Evolutionary conservation across 2,329 filamentous ascomycete genomes (phyloP), one percentile per base, ranked within the genome.

Genomic region (Xylariaceae sp.): DNA sequence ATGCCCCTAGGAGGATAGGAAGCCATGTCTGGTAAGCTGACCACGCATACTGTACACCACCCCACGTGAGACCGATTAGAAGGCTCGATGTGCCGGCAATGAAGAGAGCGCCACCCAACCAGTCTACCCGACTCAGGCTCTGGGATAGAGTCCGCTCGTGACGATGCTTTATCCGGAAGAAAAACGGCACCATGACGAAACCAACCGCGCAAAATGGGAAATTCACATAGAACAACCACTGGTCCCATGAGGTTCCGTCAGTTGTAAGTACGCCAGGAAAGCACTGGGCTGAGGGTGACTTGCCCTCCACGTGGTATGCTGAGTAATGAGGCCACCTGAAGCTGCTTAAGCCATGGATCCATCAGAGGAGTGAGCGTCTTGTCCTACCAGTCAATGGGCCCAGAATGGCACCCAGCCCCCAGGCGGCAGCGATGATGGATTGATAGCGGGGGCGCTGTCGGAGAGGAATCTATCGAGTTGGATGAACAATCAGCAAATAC

Each of bases 21-120:
- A 33, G 19, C 27, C 33, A 31, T 19, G 31, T 39, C 47, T 39
- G 52, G 58, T 60, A 57, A 55, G 59, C 46, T 60, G 61, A 34
- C 67, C 67, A 51, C 3, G 37, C 27, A 19, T 49, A 50, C 29
- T 44, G 40, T 9, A 47, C 32, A 2, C 55, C 48, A 7, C 68
- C 68, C 67, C 67, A 72, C 40, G 68, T 65, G 38, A 71, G 47
- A 4, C 62, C 67, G 17, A 67, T 60, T 36, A 71, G 49, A 44
- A 72, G 66, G 3, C 67, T 38, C 17, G 68, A 59, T 41, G 68
- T 51, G 5, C 66, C 66, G n/a, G 49, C 49, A 33, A 68, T 65
- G 42, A 68, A 69, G 18, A 73, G 47, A 19, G 62, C 56, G 3
- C 67, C 59, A 18, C 69, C 70, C 3, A 70, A 47, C 44, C 63